These are phyloP conservation scores for Trichophyton verrucosum DNA, from an alignment of 2,329 filamentous ascomycete species.

Conservation along the genomic window DNA sequence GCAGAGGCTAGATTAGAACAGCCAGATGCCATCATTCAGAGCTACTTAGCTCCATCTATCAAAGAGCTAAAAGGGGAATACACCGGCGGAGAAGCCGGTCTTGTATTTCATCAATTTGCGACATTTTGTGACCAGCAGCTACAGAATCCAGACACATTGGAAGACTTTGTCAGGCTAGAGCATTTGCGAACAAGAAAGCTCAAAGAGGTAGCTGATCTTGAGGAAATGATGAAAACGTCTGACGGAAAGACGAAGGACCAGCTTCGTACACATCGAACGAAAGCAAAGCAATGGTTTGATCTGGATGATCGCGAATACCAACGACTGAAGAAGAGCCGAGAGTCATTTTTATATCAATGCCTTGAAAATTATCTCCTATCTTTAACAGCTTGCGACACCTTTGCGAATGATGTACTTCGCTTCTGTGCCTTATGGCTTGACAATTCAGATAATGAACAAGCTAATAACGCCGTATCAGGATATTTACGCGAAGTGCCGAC, in stretches of 20 bases:
- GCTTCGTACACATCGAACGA: conserved; percentile 50
- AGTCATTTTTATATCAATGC: conserved; percentile 74
- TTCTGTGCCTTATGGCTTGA: conserved; percentile 94
- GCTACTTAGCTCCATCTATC: conserved; percentile 74
- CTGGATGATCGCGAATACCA: conserved; percentile 80
- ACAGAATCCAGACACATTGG: conserved; percentile 69
- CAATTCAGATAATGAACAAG: conserved; percentile 59
- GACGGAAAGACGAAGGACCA: conserved; percentile 43
- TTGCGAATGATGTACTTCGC: conserved; percentile 78
- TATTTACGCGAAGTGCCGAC: conserved; percentile 66
- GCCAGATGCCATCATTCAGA: conserved; percentile 75
- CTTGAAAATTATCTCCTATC: conserved; percentile 87
- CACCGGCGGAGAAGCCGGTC: conserved; percentile 61
- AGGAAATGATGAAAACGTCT: conserved; percentile 43
- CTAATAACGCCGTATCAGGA: conserved; percentile 63
- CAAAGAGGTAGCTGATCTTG: conserved; percentile 64
- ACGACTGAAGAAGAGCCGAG: conserved; percentile 61
- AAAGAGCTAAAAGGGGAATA: conserved; percentile 60
- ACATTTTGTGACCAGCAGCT: conserved; percentile 90
- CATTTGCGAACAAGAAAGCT: conserved; percentile 68
- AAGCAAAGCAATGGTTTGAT: conserved; percentile 78
- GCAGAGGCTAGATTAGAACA: conserved; percentile 85
- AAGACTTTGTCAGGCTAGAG: conserved; percentile 71
- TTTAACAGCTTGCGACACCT: conserved; percentile 70
- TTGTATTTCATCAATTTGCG: conserved; percentile 91